Conservation (phyloP, 768 basidiomycete species). For the Leccinum incarnatum region DNA sequence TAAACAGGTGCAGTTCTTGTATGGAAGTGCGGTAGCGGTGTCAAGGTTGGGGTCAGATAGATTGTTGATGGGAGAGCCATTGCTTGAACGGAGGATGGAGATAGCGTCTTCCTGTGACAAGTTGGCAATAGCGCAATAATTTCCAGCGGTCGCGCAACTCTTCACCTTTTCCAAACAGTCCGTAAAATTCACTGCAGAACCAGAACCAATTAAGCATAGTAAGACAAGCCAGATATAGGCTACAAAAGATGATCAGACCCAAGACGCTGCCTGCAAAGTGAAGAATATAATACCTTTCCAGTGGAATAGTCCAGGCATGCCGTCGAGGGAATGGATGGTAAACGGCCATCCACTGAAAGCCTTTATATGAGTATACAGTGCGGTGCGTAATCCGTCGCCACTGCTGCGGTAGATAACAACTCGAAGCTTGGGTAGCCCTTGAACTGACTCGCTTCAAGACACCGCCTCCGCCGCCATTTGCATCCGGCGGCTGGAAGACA, state of each 20-base stretch:
- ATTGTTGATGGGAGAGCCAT: not conserved
- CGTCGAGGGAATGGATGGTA: not conserved
- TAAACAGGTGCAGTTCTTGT: not conserved
- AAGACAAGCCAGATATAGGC: not conserved
- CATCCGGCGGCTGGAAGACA: not conserved
- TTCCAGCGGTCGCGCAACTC: not conserved
- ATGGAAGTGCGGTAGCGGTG: slow-evolving; percentile 13
- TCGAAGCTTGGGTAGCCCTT: not conserved
- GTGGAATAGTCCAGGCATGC: not conserved
- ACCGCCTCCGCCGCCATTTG: not conserved
- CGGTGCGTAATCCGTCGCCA: not conserved
- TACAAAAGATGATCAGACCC: not conserved
- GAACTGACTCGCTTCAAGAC: not conserved
- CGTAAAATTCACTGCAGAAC: not conserved
- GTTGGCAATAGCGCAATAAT: not conserved
- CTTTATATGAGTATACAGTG: not conserved
- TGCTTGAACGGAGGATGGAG: not conserved
- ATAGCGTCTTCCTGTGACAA: not conserved
- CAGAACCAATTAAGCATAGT: not conserved
- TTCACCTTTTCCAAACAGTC: not conserved
- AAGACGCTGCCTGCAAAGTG: not conserved
- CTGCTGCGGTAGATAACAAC: not conserved
- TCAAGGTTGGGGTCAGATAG: not conserved
- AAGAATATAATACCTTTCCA: not conserved
- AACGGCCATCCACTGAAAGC: not conserved